Percentiles rank a stretch among this genome's conserved stretches.
Evolutionary conservation across 169 alveolate species (phyloP).

Genomic region (Plasmodium coatneyi): DNA sequence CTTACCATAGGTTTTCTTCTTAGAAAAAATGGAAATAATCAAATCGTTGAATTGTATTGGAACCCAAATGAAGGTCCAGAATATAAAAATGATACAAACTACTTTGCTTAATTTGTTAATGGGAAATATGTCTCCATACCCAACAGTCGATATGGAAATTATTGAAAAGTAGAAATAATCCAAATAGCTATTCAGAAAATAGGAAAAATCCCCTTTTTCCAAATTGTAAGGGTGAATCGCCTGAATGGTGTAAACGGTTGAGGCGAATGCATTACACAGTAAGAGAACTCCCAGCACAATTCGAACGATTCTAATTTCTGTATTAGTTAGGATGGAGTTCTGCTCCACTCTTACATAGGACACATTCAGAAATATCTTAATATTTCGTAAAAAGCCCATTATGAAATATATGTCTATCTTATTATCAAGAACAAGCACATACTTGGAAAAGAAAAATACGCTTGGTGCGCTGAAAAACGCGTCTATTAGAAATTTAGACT

Average conservation of each 20-base stretch:
- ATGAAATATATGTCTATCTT: constrained; percentile 48
- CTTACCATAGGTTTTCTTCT: constrained; percentile 78
- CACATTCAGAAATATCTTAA: constrained; percentile 64
- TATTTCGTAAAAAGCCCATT: constrained; percentile 54
- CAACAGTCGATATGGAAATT: constrained; percentile 86
- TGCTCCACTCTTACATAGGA: constrained; percentile 64
- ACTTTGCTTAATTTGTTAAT: constrained; percentile 79
- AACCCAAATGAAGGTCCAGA: constrained; percentile 83
- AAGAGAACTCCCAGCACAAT: constrained; percentile 60
- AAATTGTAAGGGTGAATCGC: constrained; percentile 65
- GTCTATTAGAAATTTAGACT: constrained; percentile 63
- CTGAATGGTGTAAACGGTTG: constrained; percentile 66
- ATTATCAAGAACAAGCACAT: constrained; percentile 51
- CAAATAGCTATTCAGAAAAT: constrained; percentile 53
- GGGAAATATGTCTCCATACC: constrained; percentile 85
- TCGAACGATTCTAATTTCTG: constrained; percentile 68
- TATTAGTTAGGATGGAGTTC: constrained; percentile 36
- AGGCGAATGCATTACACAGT: constrained; percentile 72
- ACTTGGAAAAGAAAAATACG: constrained; percentile 46
- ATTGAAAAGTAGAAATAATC: constrained; percentile 83
- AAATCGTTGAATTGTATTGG: constrained; percentile 83
- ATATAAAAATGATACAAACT: constrained; percentile 78
- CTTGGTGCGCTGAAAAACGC: constrained; percentile 70
- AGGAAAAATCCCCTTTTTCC: constrained; percentile 10
- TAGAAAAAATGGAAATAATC: constrained; percentile 77